Conservation (phyloP, 2,329 filamentous ascomycete genomes). For the Chrysosporium queenslandicum region DNA sequence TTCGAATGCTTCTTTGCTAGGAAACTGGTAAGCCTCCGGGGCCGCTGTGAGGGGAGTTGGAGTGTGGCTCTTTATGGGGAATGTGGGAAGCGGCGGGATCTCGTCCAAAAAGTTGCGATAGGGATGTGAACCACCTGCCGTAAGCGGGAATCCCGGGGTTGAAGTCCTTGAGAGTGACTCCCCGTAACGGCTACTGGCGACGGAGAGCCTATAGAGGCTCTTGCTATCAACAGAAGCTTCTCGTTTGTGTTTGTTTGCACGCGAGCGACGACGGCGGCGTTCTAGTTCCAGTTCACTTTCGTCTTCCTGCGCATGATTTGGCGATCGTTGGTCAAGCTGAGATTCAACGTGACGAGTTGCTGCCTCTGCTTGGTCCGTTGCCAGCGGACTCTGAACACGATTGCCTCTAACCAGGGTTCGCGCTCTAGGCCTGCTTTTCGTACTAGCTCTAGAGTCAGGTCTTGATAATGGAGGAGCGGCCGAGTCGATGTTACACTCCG, state of each 20-base stretch:
- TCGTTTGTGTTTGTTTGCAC: slow-evolving; percentile 14
- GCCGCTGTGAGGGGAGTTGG: slow-evolving; percentile 9
- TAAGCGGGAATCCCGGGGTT: slow-evolving; percentile 12
- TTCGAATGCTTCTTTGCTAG: slow-evolving; percentile 12
- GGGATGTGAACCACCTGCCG: background rate
- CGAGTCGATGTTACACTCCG: slow-evolving; percentile 40
- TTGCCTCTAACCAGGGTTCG: slow-evolving; percentile 6
- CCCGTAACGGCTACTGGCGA: slow-evolving; percentile 15
- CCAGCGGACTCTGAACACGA: background rate
- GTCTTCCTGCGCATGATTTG: background rate
- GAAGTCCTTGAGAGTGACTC: slow-evolving; percentile 1
- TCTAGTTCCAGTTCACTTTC: background rate
- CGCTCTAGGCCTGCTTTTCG: slow-evolving; percentile 6
- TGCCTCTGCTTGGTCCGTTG: background rate
- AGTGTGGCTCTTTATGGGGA: slow-evolving; percentile 14
- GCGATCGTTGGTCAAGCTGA: background rate
- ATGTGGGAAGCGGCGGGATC: slow-evolving; percentile 16
- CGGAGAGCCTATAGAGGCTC: slow-evolving; percentile 14
- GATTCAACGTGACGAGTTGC: background rate
- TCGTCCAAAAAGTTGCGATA: slow-evolving; percentile 14
- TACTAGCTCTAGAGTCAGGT: slow-evolving; percentile 24
- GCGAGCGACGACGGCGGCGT: slow-evolving; percentile 9
- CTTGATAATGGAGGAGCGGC: slow-evolving; percentile 47
- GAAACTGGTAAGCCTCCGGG: slow-evolving; percentile 12
- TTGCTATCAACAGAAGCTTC: slow-evolving; percentile 19